Base-by-base conservation (phyloP, 805 yeast genomes). In the Sugiyamaella americana region DNA sequence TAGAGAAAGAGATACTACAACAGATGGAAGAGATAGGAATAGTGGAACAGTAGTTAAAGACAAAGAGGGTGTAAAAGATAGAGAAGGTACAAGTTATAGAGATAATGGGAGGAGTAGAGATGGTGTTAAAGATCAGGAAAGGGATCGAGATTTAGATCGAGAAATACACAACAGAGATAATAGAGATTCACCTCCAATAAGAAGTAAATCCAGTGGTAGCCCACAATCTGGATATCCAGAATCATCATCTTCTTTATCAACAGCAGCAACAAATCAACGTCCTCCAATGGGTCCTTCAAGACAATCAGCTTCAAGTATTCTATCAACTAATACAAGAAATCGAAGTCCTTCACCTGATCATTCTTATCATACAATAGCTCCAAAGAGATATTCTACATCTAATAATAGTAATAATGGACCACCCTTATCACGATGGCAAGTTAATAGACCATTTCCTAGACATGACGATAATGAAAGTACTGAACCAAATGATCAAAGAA, bases 121-220 rank as follows among this genome's bases (percentile, higher is more conserved):
- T 24, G 6, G 52, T 37, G 47, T 44, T 17, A 38, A 46, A 13
- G 51, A 47, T 19, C 41, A 49, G 40, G 52, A 51, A 17, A 44
- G 52, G 4, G 54, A 51, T 11, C 37, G 53, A 23, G 51, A 51
- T 11, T 34, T 51, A 8, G 51, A 45, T 17, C 48, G 53, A 35
- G 51, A 46, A 37, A 11, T 42, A 47, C 24, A 44, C 20, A 2
- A 48, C 43, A 22, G 34, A 29, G 3, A 41, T 30, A 26, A 34
- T 32, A 16, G 50, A 43, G 49, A 44, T 32, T 46, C 32, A 8
- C 32, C 32, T 8, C 32, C 8, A 26, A 8, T 13, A 8, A 8
- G 32, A 8, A 13, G 32, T 26, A 13, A 13, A 26, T 26, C 32
- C 32, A 26, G 32, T 8, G 32, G 32, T 26, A 26, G 32, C 32